Base-by-base conservation (phyloP, 305 asterid genomes). In the Solanum hybrid region DNA sequence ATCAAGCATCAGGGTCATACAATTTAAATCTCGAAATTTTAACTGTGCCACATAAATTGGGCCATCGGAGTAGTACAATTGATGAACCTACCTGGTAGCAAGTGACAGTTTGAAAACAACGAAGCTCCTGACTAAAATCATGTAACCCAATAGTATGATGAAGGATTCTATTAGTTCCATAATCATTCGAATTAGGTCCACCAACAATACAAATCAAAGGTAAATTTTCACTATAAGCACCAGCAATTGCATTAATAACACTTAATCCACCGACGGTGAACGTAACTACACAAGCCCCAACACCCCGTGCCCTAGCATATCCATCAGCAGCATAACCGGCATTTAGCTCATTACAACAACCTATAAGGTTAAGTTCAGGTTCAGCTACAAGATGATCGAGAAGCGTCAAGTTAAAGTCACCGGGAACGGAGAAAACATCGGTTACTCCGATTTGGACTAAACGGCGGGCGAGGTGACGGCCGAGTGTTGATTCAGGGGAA, bases 291-390 rank as follows among this genome's bases (percentile, higher is more conserved):
- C 99, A 97, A 4, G 98, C 99, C 37, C 99, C 99, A 32, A 96
- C 97, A 4, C 98, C 98, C 1, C 98, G 94, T 10, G 96, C 94
- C 92, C 98, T 92, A 57, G 98, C 98, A 89, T 93, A 96, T 6
- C 99, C 99, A 29, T 97, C 99, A 27, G 98, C 98, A 0, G 98
- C 98, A 89, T 96, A 96, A 1, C 98, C 98, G 12, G 98, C 98
- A 91, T 97, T 96, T 73, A 97, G 98, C 92, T 97, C 98, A 91
- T 96, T 97, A 90, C 98, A 97, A 91, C 98, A 96, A 78, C 99
- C 98, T 87, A 95, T 32, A 22, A 96, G 90, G n/a, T 94, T 94
- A 89, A 97, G 97, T 51, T 95, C 97, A 2, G 98, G 99, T 94
- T 96, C 98, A 17, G 98, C 95, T 0, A 97, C 22, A n/a, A 97